Evolutionary conservation across 441 rosid genomes (phyloP).

Genomic region (Jatropha podagrica): DNA sequence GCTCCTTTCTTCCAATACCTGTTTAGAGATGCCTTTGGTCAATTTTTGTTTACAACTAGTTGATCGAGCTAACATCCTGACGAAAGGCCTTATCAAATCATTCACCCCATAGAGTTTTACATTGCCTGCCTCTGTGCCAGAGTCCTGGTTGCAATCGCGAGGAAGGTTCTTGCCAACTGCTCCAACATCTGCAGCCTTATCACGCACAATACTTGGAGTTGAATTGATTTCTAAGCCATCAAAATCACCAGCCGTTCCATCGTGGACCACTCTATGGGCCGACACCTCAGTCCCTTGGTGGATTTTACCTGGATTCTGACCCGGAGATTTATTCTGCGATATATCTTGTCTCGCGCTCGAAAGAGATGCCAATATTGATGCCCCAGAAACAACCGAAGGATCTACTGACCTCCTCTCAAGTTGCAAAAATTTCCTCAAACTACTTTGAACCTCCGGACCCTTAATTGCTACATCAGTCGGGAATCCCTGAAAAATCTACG

Average conservation of each 20-base stretch:
- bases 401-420: constrained; percentile 72
- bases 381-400: constrained; percentile 68
- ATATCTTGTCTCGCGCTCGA: constrained; percentile 62
- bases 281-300: constrained; percentile 50
- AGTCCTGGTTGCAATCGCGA: constrained; percentile 55
- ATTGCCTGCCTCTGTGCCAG: constrained; percentile 63
- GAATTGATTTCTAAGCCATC: constrained; percentile 62
- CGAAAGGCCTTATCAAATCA: constrained; percentile 63
- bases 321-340: constrained; percentile 54
- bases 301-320: constrained; percentile 43
- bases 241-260: constrained; percentile 50
- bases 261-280: constrained; percentile 45
- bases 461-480: constrained; percentile 45
- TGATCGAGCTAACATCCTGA: constrained; percentile 60
- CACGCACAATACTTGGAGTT: constrained; percentile 39
- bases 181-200: constrained; percentile 56
- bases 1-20: constrained; percentile 64
- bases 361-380: constrained; percentile 79
- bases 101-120: constrained; percentile 65
- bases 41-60: constrained; percentile 54
- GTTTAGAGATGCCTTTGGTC: constrained; percentile 65
- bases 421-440: constrained; percentile 52
- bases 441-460: constrained; percentile 52
- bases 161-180: constrained; percentile 45
- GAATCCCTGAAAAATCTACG: constrained; percentile 65